Conservation (phyloP, 305 asterid species). For the Fraxinus baroniana region DNA sequence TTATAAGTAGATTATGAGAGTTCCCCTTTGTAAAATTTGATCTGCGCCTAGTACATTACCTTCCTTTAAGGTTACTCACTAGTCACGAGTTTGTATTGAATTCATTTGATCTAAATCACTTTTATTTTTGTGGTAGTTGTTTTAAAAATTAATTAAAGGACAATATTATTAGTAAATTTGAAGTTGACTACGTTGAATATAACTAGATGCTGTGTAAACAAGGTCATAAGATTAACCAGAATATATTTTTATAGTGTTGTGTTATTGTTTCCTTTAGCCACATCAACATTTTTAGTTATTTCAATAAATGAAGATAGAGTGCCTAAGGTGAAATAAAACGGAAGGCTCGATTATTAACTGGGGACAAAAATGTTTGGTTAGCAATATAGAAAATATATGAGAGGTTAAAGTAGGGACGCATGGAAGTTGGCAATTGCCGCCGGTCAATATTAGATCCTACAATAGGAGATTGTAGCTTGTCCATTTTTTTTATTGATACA, state of each 20-base stretch:
- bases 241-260: too few relatives aligned
- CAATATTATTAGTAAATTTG: too few relatives aligned
- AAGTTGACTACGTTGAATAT: too few relatives aligned
- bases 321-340: background rate
- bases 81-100: background rate
- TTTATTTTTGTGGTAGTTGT: background rate
- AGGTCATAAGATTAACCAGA: background rate
- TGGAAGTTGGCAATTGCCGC: background rate
- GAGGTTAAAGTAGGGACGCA: background rate
- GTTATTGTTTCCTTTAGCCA: background rate
- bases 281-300: background rate
- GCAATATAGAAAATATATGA: background rate
- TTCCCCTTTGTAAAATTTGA: background rate
- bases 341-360: background rate
- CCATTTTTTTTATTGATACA: background rate
- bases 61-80: background rate
- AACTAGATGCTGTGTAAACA: background rate
- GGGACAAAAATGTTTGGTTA: background rate
- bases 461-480: background rate
- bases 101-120: background rate
- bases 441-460: background rate
- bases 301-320: background rate
- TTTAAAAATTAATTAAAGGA: too few relatives aligned
- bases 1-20: background rate
- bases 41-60: background rate